Conservation (phyloP, 2,329 filamentous ascomycete species). For the Tolypocladium amazonense region DNA sequence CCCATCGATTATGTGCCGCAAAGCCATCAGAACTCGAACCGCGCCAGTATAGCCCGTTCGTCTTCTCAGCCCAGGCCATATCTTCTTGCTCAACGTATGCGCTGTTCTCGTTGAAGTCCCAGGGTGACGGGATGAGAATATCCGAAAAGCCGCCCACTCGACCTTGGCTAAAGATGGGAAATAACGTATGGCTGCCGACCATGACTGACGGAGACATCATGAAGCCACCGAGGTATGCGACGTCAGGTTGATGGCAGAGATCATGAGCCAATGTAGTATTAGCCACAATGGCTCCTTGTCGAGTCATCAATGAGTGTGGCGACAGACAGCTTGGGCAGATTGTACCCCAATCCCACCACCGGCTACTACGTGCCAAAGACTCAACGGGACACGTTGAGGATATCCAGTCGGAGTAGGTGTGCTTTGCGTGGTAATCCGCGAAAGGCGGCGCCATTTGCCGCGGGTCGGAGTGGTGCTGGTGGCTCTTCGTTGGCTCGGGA, state of each 20-base stretch:
- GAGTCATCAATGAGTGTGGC: conserved; percentile 21
- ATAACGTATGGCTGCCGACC: conserved; percentile 36
- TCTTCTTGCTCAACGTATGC: conserved; percentile 37
- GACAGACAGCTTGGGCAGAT: conserved; percentile 20
- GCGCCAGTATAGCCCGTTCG: conserved; percentile 41
- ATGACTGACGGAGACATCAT: conserved; percentile 38
- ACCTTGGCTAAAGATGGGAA: conserved; percentile 46
- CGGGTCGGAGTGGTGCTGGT: not conserved
- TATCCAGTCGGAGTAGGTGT: conserved; percentile 25
- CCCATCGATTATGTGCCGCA: conserved; percentile 32
- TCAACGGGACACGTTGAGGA: conserved; percentile 32
- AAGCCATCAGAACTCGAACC: conserved; percentile 47
- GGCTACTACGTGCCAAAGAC: conserved; percentile 28
- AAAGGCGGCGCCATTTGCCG: conserved; percentile 6
- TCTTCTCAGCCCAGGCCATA: conserved; percentile 34
- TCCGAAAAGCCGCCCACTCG: conserved; percentile 44
- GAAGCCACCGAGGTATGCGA: conserved; percentile 41
- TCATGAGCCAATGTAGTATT: conserved; percentile 45
- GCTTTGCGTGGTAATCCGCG: conserved; percentile 8
- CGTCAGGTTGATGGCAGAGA: conserved; percentile 37
- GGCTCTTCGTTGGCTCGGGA: not conserved
- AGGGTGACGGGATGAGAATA: conserved; percentile 42
- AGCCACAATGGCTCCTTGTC: conserved; percentile 30
- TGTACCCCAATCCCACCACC: conserved; percentile 28
- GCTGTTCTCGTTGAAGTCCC: conserved; percentile 46